A percentile compares a stretch with the other conserved stretches of the same genome.
Evolutionary conservation across 2,329 filamentous ascomycete species (phyloP).

Genomic region (Paramyrothecium roridum): DNA sequence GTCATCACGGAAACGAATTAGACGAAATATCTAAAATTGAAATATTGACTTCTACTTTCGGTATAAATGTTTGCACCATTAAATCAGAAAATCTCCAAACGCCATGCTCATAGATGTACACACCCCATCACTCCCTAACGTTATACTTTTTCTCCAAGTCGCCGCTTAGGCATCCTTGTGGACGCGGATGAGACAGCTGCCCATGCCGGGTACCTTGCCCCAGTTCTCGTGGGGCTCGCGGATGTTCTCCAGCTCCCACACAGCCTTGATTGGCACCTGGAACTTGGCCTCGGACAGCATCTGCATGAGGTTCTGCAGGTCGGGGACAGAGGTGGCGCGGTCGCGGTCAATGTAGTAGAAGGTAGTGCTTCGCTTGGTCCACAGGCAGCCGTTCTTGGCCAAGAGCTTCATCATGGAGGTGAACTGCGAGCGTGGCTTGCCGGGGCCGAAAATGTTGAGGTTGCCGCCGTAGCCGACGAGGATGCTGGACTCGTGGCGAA

Average conservation of each 20-base stretch:
- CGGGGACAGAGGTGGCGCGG: constrained; percentile 24
- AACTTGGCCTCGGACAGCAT: constrained; percentile 28
- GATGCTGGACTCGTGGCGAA: constrained; percentile 26
- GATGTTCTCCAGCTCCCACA: constrained; percentile 38
- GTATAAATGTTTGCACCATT: not conserved
- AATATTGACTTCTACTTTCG: too few relatives aligned
- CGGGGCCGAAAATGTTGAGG: constrained; percentile 17
- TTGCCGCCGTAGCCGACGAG: constrained; percentile 37
- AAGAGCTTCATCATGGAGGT: constrained; percentile 31
- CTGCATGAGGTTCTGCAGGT: constrained; percentile 24
- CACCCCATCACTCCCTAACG: not conserved
- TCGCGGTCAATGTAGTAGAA: constrained; percentile 35
- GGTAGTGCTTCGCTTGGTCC: constrained; percentile 24
- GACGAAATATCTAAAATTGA: too few relatives aligned
- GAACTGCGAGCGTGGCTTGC: constrained; percentile 28
- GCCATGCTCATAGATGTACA: not conserved
- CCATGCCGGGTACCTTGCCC: constrained; percentile 29
- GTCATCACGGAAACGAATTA: too few relatives aligned
- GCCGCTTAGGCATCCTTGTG: not conserved
- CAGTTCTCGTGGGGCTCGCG: constrained; percentile 32
- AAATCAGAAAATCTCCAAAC: not conserved
- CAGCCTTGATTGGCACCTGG: constrained; percentile 30
- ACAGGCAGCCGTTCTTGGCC: constrained; percentile 19
- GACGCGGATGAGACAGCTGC: constrained; percentile 29
- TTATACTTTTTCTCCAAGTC: not conserved